Conservation (phyloP, 768 basidiomycete species). For the Mycena capillaripes region DNA sequence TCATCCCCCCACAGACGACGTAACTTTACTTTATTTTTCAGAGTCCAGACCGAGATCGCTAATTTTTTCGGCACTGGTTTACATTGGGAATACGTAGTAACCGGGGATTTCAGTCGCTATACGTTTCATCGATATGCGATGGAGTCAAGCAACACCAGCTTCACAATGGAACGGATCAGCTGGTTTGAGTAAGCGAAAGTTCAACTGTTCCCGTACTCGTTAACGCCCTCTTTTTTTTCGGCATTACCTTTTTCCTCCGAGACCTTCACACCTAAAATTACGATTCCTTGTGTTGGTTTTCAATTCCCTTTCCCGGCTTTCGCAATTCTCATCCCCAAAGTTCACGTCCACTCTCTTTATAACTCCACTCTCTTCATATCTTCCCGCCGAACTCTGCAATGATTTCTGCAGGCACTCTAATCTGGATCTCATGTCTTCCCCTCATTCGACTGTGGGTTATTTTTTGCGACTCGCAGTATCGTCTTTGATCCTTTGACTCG, state of each 20-base stretch:
- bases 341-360: no score
- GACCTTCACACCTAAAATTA: neutral
- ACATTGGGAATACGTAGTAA: no score
- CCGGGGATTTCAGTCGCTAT: no score
- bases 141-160: no score
- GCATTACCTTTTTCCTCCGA: constrained; percentile 1
- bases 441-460: constrained; percentile 68
- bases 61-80: no score
- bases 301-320: constrained; percentile 2
- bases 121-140: no score
- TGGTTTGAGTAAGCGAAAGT: neutral
- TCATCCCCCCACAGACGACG: no score
- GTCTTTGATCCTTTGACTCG: constrained; percentile 4
- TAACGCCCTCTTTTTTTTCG: no score
- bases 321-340: neutral
- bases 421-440: constrained; percentile 75
- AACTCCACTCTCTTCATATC: neutral
- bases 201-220: neutral
- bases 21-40: no score
- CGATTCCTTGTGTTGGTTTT: neutral
- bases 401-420: constrained; percentile 59
- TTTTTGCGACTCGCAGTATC: neutral
- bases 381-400: constrained; percentile 23
- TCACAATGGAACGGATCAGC: no score
- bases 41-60: no score